Base-by-base conservation (phyloP, 2,329 filamentous ascomycete species). In the Huntiella abstrusa region DNA sequence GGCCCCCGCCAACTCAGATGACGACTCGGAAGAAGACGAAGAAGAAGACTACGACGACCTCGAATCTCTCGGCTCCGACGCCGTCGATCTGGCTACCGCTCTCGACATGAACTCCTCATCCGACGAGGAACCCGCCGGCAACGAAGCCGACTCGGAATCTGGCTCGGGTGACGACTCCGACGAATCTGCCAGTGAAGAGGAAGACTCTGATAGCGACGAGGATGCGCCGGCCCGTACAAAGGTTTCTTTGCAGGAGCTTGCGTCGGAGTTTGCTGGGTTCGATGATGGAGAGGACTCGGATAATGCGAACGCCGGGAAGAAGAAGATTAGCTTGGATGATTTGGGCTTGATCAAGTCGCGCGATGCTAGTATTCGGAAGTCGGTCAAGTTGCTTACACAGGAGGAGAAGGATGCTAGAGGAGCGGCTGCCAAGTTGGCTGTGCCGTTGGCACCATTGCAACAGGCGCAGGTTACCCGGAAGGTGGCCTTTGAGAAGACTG, bases 401-500 rank as follows among this genome's bases (percentile, higher is more conserved):
- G 74, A 79, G 53, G 66, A 72, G 41, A 75, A 74, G 53, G 62
- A 62, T 50, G 60, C 56, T 32, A 59, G 62, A 1, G 60, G 63
- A 0, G 64, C 69, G 55, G 58, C 61, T 42, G 57, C 66, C 65
- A 92, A 85, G 60, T 70, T 96, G 3, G 77, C 81, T 28, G 82
- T 87, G 2, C 87, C 88, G 11, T 69, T 95, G 4, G 76, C 84
- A 1, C 86, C 83, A 58, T 74, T 87, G 51, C 82, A 93, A 55
- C 88, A 96, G 60, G 86, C 87, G 57, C 77, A 78, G 43, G 63
- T 95, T 12, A 80, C 93, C 56, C 83, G 91, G 44, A 68, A 69
- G 45, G 85, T 77, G 17, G 91, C 91, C 2, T 92, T 87, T 55
- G 77, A 86, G 33, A 87, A 94, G 66, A 87, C 85, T 43, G 94